Evolutionary conservation across 179 eudicot species (phyloP), one percentile per base, ranked within the genome.

Genomic region (Nepenthes alata): DNA sequence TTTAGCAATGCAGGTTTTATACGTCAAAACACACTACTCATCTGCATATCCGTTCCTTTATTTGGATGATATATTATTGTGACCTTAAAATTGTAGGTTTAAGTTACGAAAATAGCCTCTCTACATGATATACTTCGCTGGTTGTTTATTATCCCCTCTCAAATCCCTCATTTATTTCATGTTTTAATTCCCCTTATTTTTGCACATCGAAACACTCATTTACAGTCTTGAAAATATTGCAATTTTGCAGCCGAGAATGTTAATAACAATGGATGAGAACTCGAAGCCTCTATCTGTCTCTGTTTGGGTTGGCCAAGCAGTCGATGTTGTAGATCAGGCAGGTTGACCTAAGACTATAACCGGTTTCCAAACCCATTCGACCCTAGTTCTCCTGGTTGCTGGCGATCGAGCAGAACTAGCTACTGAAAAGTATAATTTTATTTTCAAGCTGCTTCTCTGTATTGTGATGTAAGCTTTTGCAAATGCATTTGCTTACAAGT

Each of bases 391-490:
- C 60, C 84, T 91, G 39, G 75, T 95, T 65, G 95, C 91, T 49
- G 95, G 98, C 35, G 98, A 91, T 59, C 70, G 98, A 71, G 98
- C 98, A 2, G 98, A 89, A 75, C 93, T 91, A 16, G 98, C 96
- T 7, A 89, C 98, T 0, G 96, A 91, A 37, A 91, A 91, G 98
- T 91, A 25, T 25, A 81, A 66, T 6, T 37, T 41, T 13, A 2
- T 9, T 9, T 34, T 15, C 59, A 55, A 10, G 66, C 14, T 41
- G 58, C 12, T 6, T 9, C 10, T 35, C 11, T 56, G 39, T 51
- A 34, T 45, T n/a, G 55, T 51, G 44, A 8, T 34, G 25, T 4
- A 35, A 7, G 45, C 45, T 7, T 41, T 41, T 41, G 5, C 25
- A 25, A 25, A 25, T 25, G 25, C 45, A 41, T 53, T 11, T 53